Evolutionary conservation across 768 basidiomycete genomes (phyloP), one percentile per base, ranked within the genome.

Genomic region (Mycena metata): DNA sequence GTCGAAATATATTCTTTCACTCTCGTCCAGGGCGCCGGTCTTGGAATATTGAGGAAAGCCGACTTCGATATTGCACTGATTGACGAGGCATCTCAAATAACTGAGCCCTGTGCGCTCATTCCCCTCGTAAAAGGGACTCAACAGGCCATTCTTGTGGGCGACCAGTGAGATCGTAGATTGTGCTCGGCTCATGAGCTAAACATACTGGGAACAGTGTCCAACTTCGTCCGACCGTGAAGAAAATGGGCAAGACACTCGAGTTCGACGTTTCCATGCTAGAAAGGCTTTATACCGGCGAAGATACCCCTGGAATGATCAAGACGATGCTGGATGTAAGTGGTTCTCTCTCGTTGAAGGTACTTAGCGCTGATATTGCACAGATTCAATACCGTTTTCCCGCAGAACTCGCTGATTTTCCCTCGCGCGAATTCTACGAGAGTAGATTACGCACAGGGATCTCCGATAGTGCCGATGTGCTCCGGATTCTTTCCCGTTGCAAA

Each of bases 81-180:
- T 46, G 91, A 92, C 72, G 90, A 91, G 70, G 90, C 90, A 0
- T 91, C 90, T 0, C 90, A 91, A 73, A 86, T 91, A 11, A 91
- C 89, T 0, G 91, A 92, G 69, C 88, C 90, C 3, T 84, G 84
- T 56, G 85, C 90, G 0, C 79, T 91, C 41, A 90, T 91, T 36
- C 90, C 91, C 0, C 79, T 92, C 5, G 89, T 90, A 12, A 91
- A 91, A 73, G 90, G 89, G 3, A 84, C 87, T 49, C 76, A 78
- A 54, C 79, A 83, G 54, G 90, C 87, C 0, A 83, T 91, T 7
- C 78, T 92, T 15, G 90, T 91, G 5, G 91, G 91, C 12, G 90
- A 91, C 71, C 90, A 91, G 91, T 92, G 71, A 80, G 89, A 57
- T 21, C 2, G 10, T 69, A 8, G 24, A 24, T 42, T 43, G 30